Evolutionary conservation across 1,139 yeast genomes (phyloP), one percentile per base, ranked within the genome.

Genomic region (Yamadazyma spencermartinsiae): DNA sequence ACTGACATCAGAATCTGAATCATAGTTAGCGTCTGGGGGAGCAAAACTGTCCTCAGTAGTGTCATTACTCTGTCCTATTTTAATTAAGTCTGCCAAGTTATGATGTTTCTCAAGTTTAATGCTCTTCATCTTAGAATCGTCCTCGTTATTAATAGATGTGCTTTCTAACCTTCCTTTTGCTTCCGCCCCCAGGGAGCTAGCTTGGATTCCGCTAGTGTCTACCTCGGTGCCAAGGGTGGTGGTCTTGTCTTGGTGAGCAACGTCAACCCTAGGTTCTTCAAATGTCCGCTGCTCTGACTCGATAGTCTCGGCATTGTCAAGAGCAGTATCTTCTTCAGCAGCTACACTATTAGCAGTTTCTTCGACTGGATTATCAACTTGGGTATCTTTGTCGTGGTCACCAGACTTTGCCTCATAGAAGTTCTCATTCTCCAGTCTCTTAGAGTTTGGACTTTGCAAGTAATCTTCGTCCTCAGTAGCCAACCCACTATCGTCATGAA

Each of bases 71-170:
- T 34, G 40, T 7, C 44, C 50, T 38, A 42, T 36, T 16, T 24
- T 38, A n/a, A 46, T 45, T n/a, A 46, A 36, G 28, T 46, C 48
- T 3, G 49, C 41, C n/a, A 48, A 39, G 12, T 43, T 39, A 21
- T 41, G 40, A 12, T 40, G 40, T 17, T 36, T 38, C 14, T 31
- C 23, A 13, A 36, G 4, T 18, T 41, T 37, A 3, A 34, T 28
- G 9, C 42, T 3, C 27, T 32, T 17, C n/a, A 13, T 24, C 10
- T 7, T 7, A 20, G 23, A 7, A n/a, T n/a, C n/a, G n/a, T n/a
- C n/a, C n/a, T n/a, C n/a, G n/a, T n/a, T n/a, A n/a, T n/a, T n/a
- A n/a, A n/a, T n/a, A n/a, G n/a, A n/a, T n/a, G n/a, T n/a, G n/a
- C n/a, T n/a, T n/a, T n/a, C n/a, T n/a, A n/a, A n/a, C n/a, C n/a